These are phyloP conservation scores for Seiridium cupressi DNA, from an alignment of 2,329 filamentous ascomycete genomes.

Conservation along the genomic window DNA sequence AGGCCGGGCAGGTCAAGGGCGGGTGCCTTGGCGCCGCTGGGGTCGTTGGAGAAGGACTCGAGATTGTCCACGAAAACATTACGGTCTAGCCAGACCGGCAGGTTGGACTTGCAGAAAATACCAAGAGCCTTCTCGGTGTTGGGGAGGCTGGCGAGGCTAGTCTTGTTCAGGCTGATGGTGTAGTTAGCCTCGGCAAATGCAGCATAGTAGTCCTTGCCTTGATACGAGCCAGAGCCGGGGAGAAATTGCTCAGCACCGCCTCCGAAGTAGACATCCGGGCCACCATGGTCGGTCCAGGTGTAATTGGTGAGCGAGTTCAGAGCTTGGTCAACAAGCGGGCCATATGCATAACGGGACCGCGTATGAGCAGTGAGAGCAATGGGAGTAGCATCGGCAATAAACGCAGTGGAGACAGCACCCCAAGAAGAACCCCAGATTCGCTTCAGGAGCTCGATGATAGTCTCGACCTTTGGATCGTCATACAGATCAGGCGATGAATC, in stretches of 20 bases:
- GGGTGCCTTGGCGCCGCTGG: slow-evolving; percentile 60
- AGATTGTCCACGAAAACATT: slow-evolving; percentile 77
- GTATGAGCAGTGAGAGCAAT: slow-evolving; percentile 74
- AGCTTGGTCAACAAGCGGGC: slow-evolving; percentile 71
- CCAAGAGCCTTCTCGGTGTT: slow-evolving; percentile 67
- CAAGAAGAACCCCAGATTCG: slow-evolving; percentile 62
- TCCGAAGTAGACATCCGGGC: slow-evolving; percentile 80
- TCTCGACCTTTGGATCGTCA: slow-evolving; percentile 86
- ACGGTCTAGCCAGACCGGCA: slow-evolving; percentile 84
- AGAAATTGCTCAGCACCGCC: slow-evolving; percentile 82
- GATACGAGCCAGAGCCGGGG: slow-evolving; percentile 61
- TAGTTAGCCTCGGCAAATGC: slow-evolving; percentile 73
- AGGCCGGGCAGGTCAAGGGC: slow-evolving; percentile 77
- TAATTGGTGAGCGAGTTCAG: slow-evolving; percentile 77
- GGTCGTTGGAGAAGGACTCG: slow-evolving; percentile 63
- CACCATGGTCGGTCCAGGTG: slow-evolving; percentile 72
- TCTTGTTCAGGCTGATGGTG: slow-evolving; percentile 71
- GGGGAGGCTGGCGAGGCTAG: slow-evolving; percentile 57
- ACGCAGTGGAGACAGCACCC: slow-evolving; percentile 76
- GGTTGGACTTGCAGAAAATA: slow-evolving; percentile 71
- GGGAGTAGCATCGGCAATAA: slow-evolving; percentile 78
- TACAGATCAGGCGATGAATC: slow-evolving; percentile 72
- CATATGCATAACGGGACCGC: slow-evolving; percentile 66
- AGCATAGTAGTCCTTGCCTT: slow-evolving; percentile 76
- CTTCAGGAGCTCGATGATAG: slow-evolving; percentile 74